phyloP scores from a whole-genome alignment of 2,329 filamentous ascomycete genomes.

The Botrytis fragariae region DNA sequence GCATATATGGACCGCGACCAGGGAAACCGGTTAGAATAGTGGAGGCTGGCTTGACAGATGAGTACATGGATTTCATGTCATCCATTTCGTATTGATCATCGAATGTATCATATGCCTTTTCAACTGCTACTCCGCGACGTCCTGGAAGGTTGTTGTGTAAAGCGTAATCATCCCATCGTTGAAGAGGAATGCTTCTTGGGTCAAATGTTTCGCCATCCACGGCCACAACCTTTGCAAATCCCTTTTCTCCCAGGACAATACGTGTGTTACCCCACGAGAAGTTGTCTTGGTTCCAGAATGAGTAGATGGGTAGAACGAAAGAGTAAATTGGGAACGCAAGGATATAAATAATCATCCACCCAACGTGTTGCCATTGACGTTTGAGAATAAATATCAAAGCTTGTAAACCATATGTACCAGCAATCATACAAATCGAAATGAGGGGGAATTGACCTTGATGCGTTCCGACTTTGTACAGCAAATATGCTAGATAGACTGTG shows the following conservation, averaged over 20 bases:
- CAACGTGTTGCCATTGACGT: conserved; percentile 96
- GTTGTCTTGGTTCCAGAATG: conserved; percentile 99
- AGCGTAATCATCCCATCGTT: conserved; percentile 97
- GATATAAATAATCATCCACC: conserved; percentile 99
- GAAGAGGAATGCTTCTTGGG: conserved; percentile 86
- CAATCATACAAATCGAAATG: conserved; percentile 86
- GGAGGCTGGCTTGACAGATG: conserved; percentile 79
- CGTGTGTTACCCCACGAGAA: conserved; percentile 99
- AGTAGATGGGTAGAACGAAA: conserved; percentile 88
- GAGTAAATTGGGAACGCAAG: conserved; percentile 94
- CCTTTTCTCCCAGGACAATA: conserved; percentile 93
- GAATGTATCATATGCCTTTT: conserved; percentile 66
- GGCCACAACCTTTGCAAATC: conserved; percentile 84
- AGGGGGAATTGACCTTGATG: conserved; percentile 73
- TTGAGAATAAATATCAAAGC: conserved; percentile 95
- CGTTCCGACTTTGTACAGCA: conserved; percentile 76
- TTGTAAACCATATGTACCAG: conserved; percentile 90
- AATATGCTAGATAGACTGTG: conserved; percentile 79
- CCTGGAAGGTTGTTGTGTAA: conserved; percentile 82
- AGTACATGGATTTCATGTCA: conserved; percentile 95
- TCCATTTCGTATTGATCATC: conserved; percentile 92
- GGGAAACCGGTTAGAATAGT: conserved; percentile 86
- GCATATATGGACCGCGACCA: conserved; percentile 66
- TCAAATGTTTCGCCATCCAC: conserved; percentile 87
- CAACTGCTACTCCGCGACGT: conserved; percentile 69